Conservation (phyloP, 306 rosid genomes). For the Styphnolobium japonicum region DNA sequence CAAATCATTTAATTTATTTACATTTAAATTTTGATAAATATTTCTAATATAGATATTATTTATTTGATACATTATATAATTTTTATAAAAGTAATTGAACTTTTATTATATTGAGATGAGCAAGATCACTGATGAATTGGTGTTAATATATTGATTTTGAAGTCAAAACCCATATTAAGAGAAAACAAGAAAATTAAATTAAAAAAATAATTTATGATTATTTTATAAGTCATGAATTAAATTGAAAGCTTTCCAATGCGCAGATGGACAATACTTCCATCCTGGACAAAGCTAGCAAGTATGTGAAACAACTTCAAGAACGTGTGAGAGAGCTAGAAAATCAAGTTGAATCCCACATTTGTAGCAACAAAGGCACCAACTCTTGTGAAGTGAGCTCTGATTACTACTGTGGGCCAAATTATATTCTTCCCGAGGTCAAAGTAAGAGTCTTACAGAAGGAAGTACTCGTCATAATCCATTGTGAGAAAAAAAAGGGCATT, state of each 20-base stretch:
- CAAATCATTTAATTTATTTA: no score
- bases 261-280: constrained; percentile 27
- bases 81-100: no score
- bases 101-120: no score
- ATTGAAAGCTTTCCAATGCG: not conserved
- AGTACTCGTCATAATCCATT: constrained; percentile 27
- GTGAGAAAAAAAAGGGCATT: constrained; percentile 30
- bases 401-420: not conserved
- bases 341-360: not conserved
- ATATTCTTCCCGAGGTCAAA: constrained; percentile 15
- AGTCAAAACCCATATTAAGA: no score
- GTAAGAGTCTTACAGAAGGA: constrained; percentile 28
- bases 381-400: not conserved
- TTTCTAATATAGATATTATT: no score
- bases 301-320: constrained; percentile 31
- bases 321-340: constrained; percentile 39
- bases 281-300: constrained; percentile 26
- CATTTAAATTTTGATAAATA: no score
- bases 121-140: no score
- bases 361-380: not conserved
- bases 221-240: no score
- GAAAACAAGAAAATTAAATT: no score
- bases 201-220: no score
- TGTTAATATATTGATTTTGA: no score
- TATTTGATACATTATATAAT: no score